These are phyloP conservation scores for Buxus sempervirens DNA, from an alignment of 164 flowering plant species.

Conservation along the genomic window DNA sequence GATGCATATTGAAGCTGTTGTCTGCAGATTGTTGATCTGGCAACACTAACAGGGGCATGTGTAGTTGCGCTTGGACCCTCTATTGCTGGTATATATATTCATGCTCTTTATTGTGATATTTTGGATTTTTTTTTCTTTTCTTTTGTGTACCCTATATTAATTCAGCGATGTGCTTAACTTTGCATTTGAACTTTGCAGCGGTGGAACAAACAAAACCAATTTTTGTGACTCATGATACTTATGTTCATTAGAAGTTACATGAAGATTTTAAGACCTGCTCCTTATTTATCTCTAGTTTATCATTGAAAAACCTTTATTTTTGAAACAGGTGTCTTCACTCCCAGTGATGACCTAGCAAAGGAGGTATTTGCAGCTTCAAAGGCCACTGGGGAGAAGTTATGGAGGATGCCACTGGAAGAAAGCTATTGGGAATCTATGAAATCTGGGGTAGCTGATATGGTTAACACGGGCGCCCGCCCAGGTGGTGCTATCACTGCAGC, in stretches of 20 bases:
- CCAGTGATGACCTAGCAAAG: conserved; percentile 82
- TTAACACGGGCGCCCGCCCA: conserved; percentile 82
- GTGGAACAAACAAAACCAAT: background rate
- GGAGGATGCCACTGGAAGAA: conserved; percentile 96
- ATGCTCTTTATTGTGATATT: background rate
- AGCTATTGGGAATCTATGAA: conserved; percentile 98
- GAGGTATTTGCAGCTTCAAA: conserved; percentile 78
- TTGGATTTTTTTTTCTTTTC: background rate
- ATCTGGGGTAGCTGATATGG: conserved; percentile 97
- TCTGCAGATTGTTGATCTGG: conserved; percentile 80
- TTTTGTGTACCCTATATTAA: background rate
- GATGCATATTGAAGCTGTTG: background rate
- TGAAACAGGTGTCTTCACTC: conserved; percentile 74
- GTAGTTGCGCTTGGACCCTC: conserved; percentile 84
- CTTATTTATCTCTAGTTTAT: no score
- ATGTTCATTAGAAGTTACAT: no score
- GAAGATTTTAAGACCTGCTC: background rate
- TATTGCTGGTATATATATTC: conserved; percentile 63
- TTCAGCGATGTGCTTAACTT: background rate
- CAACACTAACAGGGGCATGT: conserved; percentile 94
- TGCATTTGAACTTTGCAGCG: background rate
- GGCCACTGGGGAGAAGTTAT: conserved; percentile 76
- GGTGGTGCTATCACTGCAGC: conserved; percentile 96
- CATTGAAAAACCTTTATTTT: background rate
- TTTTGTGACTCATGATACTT: no score